Evolutionary conservation across 2,329 filamentous ascomycete species (phyloP), one percentile per base, ranked within the genome.

Genomic region (Xylaria sp.): DNA sequence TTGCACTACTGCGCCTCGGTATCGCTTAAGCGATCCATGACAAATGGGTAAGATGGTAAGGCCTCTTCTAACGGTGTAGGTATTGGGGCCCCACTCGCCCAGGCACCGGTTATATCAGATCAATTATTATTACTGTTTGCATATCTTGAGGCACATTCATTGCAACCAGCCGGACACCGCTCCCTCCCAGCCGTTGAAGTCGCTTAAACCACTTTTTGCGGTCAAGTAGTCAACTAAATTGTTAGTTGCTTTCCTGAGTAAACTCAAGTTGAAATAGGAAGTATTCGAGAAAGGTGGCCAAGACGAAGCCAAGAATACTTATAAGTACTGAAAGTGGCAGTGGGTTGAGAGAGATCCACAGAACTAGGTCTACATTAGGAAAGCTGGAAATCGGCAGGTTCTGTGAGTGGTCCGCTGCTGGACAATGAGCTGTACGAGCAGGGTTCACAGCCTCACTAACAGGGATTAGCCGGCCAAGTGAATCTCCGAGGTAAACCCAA

Each of bases 361-460:
- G 20, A 55, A 13, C 60, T 41, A 32, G 43, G 23, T 28, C 52
- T 52, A 32, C 15, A 13, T 34, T 43, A 48, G 61, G 25, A 50
- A 20, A 13, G 20, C 36, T 58, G 55, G 25, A 58, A 45, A 25
- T 8, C 25, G 18, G 39, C 36, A 15, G 30, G 43, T 20, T 41
- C 28, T 28, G 20, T 48, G 56, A 59, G n/a, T 65, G 66, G 66
- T 28, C 23, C 52, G 41, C 48, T 43, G 56, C 60, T 56, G 61
- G 13, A 18, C n/a, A 57, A 36, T 13, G 53, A 59, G 55, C 60
- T 59, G 60, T 5, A 28, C 50, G 28, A 59, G 45, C 65, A 60
- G 62, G 66, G 66, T 58, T 68, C 65, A 67, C 68, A 70, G 65
- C 65, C 65, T 68, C 68, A 56, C 52, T 6, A n/a, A 39, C 65